Base-by-base conservation (phyloP, 305 asterid species). In the Rubia tinctorum region DNA sequence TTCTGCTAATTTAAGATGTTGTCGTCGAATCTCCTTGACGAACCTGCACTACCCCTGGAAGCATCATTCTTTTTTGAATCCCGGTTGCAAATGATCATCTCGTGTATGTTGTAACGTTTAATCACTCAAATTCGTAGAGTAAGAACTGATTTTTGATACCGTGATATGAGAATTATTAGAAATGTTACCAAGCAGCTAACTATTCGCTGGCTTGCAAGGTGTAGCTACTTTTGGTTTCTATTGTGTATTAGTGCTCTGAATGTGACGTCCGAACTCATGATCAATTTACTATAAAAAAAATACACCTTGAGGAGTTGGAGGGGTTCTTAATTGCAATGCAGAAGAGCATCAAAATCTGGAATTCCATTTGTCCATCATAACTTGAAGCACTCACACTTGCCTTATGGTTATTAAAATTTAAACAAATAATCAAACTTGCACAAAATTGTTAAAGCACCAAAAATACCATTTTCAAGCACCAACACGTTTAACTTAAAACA, bases 21-120 rank as follows among this genome's bases (percentile, higher is more conserved):
- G 25, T 69, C n/a, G 15, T 51, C 65, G 53, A 60, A 80, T 47
- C 80, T 17, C 68, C 79, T 64, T 69, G 79, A 84, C 78, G 83
- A 71, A 73, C 14, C 71, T 69, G 82, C 44, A 75, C 67, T 67
- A 71, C 73, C 68, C 77, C 58, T 58, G 34, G 66, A 58, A 71
- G 71, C 81, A 80, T 55, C 82, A 84, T 89, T 88, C 86, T 86
- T 83, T 82, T 72, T 79, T 83, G 71, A 64, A 80, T 73, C 86
- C 51, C 78, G 81, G 79, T 77, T 75, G 85, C 85, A 74, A 66
- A 67, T 73, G 70, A 60, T 72, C 73, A 44, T 72, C 12, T 73
- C 75, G 84, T 82, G 87, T 75, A 81, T 68, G 69, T 66, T 66
- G 55, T 65, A 65, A 65, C 83, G 47, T 81, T 86, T 77, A 78